Conservation (phyloP, 2,329 filamentous ascomycete species). For the Chlorencoelia australis region DNA sequence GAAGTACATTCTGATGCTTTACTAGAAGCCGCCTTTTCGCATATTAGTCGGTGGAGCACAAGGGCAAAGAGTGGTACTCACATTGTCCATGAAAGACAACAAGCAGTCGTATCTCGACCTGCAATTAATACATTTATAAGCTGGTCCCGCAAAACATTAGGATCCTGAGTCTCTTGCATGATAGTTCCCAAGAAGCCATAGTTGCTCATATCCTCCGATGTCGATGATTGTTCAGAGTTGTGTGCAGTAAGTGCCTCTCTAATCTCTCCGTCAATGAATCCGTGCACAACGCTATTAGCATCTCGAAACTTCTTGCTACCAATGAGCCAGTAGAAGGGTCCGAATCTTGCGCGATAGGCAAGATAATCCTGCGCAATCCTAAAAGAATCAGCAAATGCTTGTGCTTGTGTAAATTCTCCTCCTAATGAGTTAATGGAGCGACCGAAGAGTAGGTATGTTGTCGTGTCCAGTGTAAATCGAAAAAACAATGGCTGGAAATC, state of each 20-base stretch:
- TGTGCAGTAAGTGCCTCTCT: too few species aligned
- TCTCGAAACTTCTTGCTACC: slow-evolving; percentile 14
- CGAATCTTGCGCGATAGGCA: slow-evolving; percentile 23
- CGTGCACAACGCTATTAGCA: slow-evolving; percentile 13
- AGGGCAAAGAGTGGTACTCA: too few species aligned
- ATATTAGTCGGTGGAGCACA: too few species aligned
- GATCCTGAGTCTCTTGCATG: slow-evolving; percentile 27
- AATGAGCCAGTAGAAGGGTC: slow-evolving; percentile 6
- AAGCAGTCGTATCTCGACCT: slow-evolving; percentile 34
- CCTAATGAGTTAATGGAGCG: slow-evolving; percentile 30
- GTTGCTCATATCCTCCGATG: too few species aligned
- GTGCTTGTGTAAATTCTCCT: slow-evolving; percentile 16
- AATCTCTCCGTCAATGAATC: slow-evolving; percentile 12
- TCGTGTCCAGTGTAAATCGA: slow-evolving; percentile 43
- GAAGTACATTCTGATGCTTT: slow-evolving; percentile 7
- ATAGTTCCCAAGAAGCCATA: too few species aligned
- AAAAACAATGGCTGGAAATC: slow-evolving; percentile 35
- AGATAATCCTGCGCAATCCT: slow-evolving; percentile 27
- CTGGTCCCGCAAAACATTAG: slow-evolving; percentile 24
- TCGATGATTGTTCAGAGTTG: too few species aligned
- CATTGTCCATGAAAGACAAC: slow-evolving; percentile 31
- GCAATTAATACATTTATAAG: slow-evolving; percentile 28
- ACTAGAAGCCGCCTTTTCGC: too few species aligned
- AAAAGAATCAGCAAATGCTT: slow-evolving; percentile 29
- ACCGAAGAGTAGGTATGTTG: slow-evolving; percentile 48